phyloP scores from a whole-genome alignment of 1,139 yeast species.

The Geotrichum bryndzae region DNA sequence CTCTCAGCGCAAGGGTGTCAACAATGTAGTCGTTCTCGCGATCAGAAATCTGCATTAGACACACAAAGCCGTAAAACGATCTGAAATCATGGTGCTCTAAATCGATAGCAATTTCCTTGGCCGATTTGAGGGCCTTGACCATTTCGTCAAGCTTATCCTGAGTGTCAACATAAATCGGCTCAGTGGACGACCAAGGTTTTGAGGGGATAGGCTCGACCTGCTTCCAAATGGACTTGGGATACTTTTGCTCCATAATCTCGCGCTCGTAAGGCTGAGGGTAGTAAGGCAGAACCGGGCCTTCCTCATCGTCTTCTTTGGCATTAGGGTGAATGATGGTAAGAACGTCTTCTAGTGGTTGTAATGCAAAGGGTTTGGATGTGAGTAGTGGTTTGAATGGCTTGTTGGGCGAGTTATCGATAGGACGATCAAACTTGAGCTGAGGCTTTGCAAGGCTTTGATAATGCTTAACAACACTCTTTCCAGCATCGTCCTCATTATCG shows the following conservation, averaged over 20 bases:
- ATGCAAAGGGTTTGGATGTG: conserved; percentile 62
- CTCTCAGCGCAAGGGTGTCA: conserved; percentile 70
- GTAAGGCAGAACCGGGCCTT: conserved; percentile 47
- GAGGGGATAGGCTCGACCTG: conserved; percentile 49
- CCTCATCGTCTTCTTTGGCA: conserved; percentile 16
- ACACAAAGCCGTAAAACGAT: conserved; percentile 83
- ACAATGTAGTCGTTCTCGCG: conserved; percentile 77
- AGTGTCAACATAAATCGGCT: conserved; percentile 68
- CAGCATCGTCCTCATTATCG: conserved; percentile 4
- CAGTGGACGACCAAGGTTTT: conserved; percentile 59
- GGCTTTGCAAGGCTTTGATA: conserved; percentile 58
- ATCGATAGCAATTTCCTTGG: conserved; percentile 82
- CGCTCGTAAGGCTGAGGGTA: conserved; percentile 75
- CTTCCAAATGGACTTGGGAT: conserved; percentile 53
- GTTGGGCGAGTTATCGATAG: conserved; percentile 62
- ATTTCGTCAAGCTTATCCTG: conserved; percentile 47
- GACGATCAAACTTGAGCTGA: conserved; percentile 52
- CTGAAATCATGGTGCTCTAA: conserved; percentile 94
- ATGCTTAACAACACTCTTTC: conserved; percentile 24
- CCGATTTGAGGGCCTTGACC: conserved; percentile 47
- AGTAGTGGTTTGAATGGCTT: conserved; percentile 75
- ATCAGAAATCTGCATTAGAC: conserved; percentile 88
- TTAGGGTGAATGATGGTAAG: conserved; percentile 32
- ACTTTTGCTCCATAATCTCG: conserved; percentile 68
- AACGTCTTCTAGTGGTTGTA: conserved; percentile 51